Base-by-base conservation (phyloP, 345 rosid species). In the Linum usitatissimum region DNA sequence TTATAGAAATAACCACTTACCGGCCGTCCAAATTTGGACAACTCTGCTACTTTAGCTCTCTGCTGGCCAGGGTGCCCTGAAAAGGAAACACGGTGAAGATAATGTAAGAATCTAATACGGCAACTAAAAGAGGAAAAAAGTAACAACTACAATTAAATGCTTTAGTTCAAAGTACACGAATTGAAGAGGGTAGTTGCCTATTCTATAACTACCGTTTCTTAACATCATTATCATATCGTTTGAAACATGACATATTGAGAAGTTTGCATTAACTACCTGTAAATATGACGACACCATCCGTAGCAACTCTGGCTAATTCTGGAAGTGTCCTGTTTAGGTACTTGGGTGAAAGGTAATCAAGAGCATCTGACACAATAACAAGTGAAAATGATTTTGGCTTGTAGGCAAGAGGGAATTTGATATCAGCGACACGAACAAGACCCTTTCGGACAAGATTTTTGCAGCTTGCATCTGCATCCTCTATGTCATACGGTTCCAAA, bases 241-340 rank as follows among this genome's bases (percentile, higher is more conserved):
- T 23, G 6, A 34, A 7, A 34, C 17, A 45, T 15, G 51, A 10
- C 4, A 7, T 42, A 8, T 15, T 45, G 17, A 6, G 51, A 19
- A 55, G 30, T 8, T 18, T 20, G 23, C 4, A 18, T 28, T 48
- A 21, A 8, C 66, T 82, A 90, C 99, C 99, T 19, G 97, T 76
- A 75, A 93, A 90, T 40, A 84, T 76, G 73, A 86, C 69, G 0
- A 93, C 55, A 68, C 90, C 90, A 69, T 84, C 95, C 55, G 89
- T 67, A 67, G 99, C 85, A 38, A 93, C 88, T 76, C 97, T 83
- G 6, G 91, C 91, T 57, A 93, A 77, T 70, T 90, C 97, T 9
- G 97, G 95, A 49, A 93, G 95, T 14, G 96, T 88, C 77, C 73
- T 86, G 81, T 94, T 94, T 55, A 94, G 74, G 81, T 94, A 94